These are phyloP conservation scores for Candida endomychidarum DNA, from an alignment of 805 yeast species.

Conservation along the genomic window DNA sequence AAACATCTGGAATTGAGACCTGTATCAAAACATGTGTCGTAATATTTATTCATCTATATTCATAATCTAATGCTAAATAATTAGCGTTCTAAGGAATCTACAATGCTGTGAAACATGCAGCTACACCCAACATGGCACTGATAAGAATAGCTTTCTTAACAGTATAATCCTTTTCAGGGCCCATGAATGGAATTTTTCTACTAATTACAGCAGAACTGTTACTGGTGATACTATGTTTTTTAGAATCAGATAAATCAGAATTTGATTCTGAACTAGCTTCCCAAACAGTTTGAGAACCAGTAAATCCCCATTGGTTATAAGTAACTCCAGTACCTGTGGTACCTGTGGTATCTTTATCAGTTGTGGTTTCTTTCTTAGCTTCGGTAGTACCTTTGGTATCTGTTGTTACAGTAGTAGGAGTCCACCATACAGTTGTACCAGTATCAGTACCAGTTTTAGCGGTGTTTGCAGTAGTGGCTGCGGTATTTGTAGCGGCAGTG, in stretches of 20 bases:
- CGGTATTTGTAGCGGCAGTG: conserved; percentile 11
- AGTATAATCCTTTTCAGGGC: conserved; percentile 16
- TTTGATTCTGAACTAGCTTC: conserved; percentile 13
- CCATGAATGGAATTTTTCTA: conserved; percentile 11
- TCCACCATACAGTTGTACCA: not conserved
- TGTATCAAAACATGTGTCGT: too few relatives aligned
- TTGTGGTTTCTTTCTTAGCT: not conserved
- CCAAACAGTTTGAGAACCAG: conserved; percentile 41
- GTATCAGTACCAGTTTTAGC: conserved; percentile 9
- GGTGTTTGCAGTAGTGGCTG: conserved; percentile 16
- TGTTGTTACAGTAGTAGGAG: conserved; percentile 13
- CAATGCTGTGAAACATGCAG: conserved; percentile 12
- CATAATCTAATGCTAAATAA: too few relatives aligned
- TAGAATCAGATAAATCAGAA: conserved; percentile 9
- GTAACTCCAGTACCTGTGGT: conserved; percentile 19
- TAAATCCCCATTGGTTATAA: conserved; percentile 44
- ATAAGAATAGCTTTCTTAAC: conserved; percentile 18
- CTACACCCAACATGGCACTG: conserved; percentile 11
- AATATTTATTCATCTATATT: conserved; percentile 4
- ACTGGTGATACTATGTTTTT: conserved; percentile 13
- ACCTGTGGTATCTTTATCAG: conserved; percentile 3
- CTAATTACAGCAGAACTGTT: conserved; percentile 21
- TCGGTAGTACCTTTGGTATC: conserved; percentile 3
- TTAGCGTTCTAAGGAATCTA: too few relatives aligned
- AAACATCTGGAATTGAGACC: too few relatives aligned